Evolutionary conservation across 345 rosid genomes (phyloP).

Genomic region (Turritis glabra): DNA sequence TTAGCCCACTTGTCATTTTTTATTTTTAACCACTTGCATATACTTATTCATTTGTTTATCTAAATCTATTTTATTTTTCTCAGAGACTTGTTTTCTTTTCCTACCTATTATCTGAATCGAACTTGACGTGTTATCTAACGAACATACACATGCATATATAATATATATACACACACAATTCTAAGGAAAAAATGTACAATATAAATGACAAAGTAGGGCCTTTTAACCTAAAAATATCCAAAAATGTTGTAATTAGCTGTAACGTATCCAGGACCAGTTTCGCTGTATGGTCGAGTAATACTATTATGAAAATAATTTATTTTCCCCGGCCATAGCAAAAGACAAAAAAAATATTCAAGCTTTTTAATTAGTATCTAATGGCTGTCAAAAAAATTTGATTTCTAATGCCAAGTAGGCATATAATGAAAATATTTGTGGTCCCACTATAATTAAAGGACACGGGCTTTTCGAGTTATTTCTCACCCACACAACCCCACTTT

Average conservation of each 20-base stretch:
- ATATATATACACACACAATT: neutral
- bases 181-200: neutral
- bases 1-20: slow-evolving; percentile 3
- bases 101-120: slow-evolving; percentile 21
- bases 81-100: slow-evolving; percentile 23
- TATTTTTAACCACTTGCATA: neutral
- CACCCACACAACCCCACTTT: slow-evolving; percentile 32
- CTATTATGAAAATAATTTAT: neutral
- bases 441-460: slow-evolving; percentile 27
- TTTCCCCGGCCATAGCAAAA: neutral
- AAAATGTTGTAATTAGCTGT: slow-evolving; percentile 30
- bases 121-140: slow-evolving; percentile 23
- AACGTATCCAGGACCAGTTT: slow-evolving; percentile 31
- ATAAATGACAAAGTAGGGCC: neutral
- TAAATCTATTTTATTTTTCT: neutral
- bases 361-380: slow-evolving; percentile 24
- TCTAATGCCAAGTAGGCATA: slow-evolving; percentile 36
- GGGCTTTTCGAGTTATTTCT: slow-evolving; percentile 30
- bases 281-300: slow-evolving; percentile 22
- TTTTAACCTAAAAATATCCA: neutral
- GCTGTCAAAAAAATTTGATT: slow-evolving; percentile 12
- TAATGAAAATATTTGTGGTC: slow-evolving; percentile 31
- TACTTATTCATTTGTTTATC: neutral
- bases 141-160: neutral
- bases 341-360: slow-evolving; percentile 6